Evolutionary conservation across 2,329 filamentous ascomycete genomes (phyloP).

Genomic region (Sarocladiaceae sp.): DNA sequence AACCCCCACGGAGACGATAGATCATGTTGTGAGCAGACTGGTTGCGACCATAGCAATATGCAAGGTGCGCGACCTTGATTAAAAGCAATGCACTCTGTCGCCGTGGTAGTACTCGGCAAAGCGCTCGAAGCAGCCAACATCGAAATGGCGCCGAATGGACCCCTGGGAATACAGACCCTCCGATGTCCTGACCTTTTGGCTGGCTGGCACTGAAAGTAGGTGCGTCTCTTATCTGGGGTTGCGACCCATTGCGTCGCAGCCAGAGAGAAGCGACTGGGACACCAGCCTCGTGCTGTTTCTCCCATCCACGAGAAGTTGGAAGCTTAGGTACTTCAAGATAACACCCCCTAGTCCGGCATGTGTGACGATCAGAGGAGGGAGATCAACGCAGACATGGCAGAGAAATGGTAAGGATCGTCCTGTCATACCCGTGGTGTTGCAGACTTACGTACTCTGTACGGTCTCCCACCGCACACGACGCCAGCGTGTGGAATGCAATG

Average conservation of each 20-base stretch:
- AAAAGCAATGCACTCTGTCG: constrained; percentile 7
- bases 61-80: too few species aligned
- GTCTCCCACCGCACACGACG: too few species aligned
- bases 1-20: constrained; percentile 5
- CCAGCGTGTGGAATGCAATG: too few species aligned
- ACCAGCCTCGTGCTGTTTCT: neutral
- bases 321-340: neutral
- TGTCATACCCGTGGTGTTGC: neutral
- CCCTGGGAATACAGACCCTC: neutral
- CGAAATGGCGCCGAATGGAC: neutral
- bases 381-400: neutral
- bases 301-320: neutral
- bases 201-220: neutral
- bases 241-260: neutral
- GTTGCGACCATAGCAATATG: too few species aligned
- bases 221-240: neutral
- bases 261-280: neutral
- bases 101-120: constrained; percentile 7
- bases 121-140: neutral
- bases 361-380: constrained; percentile 3
- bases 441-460: neutral
- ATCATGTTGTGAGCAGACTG: too few species aligned
- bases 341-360: neutral
- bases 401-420: constrained; percentile 1
- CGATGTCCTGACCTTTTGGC: neutral